Conservation (phyloP, 2,329 filamentous ascomycete species). For the Hyphodiscus sp. region DNA sequence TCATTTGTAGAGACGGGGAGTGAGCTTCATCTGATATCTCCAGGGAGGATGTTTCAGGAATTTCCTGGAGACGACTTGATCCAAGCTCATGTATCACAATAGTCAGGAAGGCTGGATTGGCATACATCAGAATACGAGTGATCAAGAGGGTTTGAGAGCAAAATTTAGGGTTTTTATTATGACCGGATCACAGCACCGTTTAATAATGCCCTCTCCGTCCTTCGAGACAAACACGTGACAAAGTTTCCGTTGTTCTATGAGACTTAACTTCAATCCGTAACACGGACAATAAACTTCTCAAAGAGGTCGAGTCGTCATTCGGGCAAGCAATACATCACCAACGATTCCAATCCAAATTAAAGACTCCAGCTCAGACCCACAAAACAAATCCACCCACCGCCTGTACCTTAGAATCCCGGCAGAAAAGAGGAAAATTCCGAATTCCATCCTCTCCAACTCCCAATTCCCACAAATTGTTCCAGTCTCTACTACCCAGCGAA, state of each 20-base stretch:
- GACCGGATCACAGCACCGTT: no score
- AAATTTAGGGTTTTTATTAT: no score
- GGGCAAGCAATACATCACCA: no score
- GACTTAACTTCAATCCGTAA: no score
- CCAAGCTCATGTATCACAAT: not conserved
- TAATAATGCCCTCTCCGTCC: no score
- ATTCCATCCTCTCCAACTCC: no score
- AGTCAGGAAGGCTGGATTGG: not conserved
- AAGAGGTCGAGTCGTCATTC: no score
- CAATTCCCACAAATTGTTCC: not conserved
- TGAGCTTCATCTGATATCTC: not conserved
- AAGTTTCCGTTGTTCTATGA: no score
- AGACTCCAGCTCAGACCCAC: not conserved
- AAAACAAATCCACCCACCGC: not conserved
- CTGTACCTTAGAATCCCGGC: not conserved
- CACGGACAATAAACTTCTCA: no score
- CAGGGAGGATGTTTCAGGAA: not conserved
- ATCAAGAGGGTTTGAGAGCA: no score
- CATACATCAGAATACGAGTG: not conserved
- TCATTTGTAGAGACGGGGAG: not conserved
- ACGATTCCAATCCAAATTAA: no score
- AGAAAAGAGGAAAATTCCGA: not conserved
- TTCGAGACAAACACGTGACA: no score
- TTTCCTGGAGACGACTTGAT: not conserved
- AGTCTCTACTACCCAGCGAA: not conserved